Evolutionary conservation across 1,284 basidiomycete genomes (phyloP), one percentile per base, ranked within the genome.

Genomic region (Anthracocystis panici-leucophaei): DNA sequence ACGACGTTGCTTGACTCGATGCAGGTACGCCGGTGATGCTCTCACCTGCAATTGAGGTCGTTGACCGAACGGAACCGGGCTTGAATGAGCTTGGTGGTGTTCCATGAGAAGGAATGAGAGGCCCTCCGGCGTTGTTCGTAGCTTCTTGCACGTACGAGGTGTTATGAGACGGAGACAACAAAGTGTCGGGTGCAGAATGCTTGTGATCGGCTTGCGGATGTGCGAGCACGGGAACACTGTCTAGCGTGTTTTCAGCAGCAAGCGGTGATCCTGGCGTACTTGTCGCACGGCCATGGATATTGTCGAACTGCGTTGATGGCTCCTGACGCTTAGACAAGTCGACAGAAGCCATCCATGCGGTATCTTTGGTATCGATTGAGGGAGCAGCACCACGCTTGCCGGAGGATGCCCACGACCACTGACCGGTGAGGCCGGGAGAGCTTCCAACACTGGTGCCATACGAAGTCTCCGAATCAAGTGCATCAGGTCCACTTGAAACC

Each of bases 381-480:
- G 68, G 10, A 25, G 27, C 33, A 3, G 44, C 55, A 11, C 54
- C 55, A 3, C 55, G 51, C 46, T 71, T 61, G 9, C 58, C 40
- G 40, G 44, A 29, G 10, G 55, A 55, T 16, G 50, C 23, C 58
- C 58, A 71, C 2, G 61, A 54, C 1, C 63, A 58, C 27, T 20
- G 54, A 29, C 54, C 35, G 1, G 58, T 51, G 10, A 65, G 58
- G 5, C 68, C 61, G 1, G 71, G 65, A 3, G 71, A 75, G 53
- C 72, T 75, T 23, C 66, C 56, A 1, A 69, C 66, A 25, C 72
- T 75, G 6, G 73, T 75, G 16, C 68, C 64, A 31, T 75, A 75
- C 35, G 72, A 69, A 18, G 72, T 66, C 25, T 75, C 72, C 31
- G 72, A 69, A 41, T 69, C 72, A 5, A 42, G 62, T n/a, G 72